A percentile compares a stretch with the other conserved stretches of the same genome.
Conservation (phyloP, 768 basidiomycete species). For the Wakefieldia striispora region DNA sequence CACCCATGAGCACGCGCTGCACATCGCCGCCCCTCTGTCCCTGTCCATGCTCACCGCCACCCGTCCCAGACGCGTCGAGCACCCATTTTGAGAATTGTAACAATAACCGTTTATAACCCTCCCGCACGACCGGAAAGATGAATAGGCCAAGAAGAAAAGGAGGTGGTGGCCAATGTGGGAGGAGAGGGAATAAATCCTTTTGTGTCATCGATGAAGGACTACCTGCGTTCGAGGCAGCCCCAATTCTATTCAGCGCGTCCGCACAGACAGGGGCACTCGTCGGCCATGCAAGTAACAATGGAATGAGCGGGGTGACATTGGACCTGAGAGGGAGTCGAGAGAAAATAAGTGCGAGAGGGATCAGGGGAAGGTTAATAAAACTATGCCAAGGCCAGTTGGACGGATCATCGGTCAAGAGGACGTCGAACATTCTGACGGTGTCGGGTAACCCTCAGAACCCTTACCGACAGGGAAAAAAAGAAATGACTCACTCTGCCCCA, state of each 20-base stretch:
- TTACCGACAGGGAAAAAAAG: not conserved
- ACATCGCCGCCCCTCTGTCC: conserved; percentile 15
- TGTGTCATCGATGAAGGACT: not conserved
- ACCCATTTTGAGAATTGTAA: conserved; percentile 41
- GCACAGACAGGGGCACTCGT: conserved; percentile 26
- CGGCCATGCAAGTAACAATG: conserved; percentile 28
- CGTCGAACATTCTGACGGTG: conserved; percentile 51
- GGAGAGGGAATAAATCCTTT: conserved; percentile 26
- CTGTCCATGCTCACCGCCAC: conserved; percentile 8
- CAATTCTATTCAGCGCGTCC: not conserved
- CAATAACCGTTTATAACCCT: conserved; percentile 43
- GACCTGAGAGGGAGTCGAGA: conserved; percentile 49
- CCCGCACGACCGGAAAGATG: conserved; percentile 47
- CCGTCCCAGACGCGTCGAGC: conserved; percentile 33
- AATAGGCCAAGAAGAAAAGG: conserved; percentile 56
- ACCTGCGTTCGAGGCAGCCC: not conserved
- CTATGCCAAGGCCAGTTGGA: conserved; percentile 75
- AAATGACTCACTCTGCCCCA: conserved; percentile 54
- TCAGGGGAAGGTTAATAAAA: conserved; percentile 69
- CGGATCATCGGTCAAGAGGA: conserved; percentile 66
- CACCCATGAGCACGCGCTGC: conserved; percentile 25
- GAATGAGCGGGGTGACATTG: conserved; percentile 22
- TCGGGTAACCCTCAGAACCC: not conserved
- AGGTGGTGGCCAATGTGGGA: conserved; percentile 56
- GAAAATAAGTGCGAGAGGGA: conserved; percentile 66